Evolutionary conservation across 163 green algal genomes (phyloP).

Genomic region (Scenedesmus sp.): DNA sequence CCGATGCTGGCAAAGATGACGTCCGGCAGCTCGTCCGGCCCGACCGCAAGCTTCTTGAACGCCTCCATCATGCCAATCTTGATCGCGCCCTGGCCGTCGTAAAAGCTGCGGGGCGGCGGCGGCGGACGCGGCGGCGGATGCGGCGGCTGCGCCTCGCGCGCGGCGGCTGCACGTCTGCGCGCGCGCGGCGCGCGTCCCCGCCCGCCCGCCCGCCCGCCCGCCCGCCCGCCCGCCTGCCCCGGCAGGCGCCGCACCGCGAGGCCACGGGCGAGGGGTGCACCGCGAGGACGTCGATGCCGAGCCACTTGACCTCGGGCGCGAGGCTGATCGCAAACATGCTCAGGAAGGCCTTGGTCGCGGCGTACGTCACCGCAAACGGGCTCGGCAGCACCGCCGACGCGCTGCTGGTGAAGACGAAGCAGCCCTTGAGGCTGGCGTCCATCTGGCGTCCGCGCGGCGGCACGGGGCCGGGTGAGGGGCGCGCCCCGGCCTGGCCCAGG

Average conservation of each 20-base stretch:
- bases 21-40: constrained; percentile 85
- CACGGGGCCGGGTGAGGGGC: no score
- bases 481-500: no score
- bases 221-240: no score
- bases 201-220: no score
- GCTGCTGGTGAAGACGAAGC: constrained; percentile 92
- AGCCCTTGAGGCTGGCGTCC: constrained; percentile 81
- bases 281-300: constrained; percentile 94
- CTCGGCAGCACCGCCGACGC: constrained; percentile 75
- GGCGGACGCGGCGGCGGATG: no score
- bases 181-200: no score
- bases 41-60: constrained; percentile 91
- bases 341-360: constrained; percentile 95
- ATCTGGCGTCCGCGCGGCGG: no score
- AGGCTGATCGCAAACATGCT: constrained; percentile 92
- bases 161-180: no score
- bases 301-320: constrained; percentile 84
- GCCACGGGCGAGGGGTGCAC: constrained; percentile 95
- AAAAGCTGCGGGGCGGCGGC: constrained; percentile 77
- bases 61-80: constrained; percentile 91
- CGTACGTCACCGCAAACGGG: constrained; percentile 88
- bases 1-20: constrained; percentile 84
- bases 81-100: constrained; percentile 77
- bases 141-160: no score
- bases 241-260: constrained; percentile 75